Percentiles rank a stretch among this genome's conserved stretches.
Evolutionary conservation across 108 stramenopile species (phyloP).

Genomic region (Cyclotella baltica): DNA sequence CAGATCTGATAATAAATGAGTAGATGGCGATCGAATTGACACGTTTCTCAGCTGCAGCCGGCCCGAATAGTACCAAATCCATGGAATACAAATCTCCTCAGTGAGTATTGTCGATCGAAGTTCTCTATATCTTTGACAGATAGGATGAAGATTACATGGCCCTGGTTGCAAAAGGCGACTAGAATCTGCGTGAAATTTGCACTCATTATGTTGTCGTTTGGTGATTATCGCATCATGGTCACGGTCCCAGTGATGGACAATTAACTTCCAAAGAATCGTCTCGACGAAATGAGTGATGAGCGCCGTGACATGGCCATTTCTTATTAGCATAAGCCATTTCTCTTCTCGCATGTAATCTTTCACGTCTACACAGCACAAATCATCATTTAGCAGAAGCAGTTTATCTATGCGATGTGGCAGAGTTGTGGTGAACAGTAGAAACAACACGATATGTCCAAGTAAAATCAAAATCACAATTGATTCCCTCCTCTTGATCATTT

Average conservation of each 20-base stretch:
- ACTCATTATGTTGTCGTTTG: no score
- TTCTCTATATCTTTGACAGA: slow-evolving; percentile 36
- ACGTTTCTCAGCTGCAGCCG: slow-evolving; percentile 11
- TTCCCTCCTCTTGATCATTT: neutral
- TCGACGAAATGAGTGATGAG: no score
- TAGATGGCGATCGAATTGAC: slow-evolving; percentile 18
- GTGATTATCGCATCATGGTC: no score
- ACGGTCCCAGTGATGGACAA: no score
- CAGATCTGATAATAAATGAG: neutral
- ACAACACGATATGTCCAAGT: neutral
- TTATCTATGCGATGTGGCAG: slow-evolving; percentile 15
- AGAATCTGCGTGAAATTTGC: no score
- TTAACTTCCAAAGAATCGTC: no score
- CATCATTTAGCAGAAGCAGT: slow-evolving; percentile 21
- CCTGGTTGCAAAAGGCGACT: neutral
- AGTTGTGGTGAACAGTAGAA: neutral
- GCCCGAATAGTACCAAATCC: slow-evolving; percentile 44
- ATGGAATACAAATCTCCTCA: slow-evolving; percentile 23
- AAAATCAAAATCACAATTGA: neutral
- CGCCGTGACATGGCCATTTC: no score
- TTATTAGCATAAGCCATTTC: no score
- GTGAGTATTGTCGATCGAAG: slow-evolving; percentile 20
- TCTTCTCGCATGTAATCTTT: no score
- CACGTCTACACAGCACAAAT: slow-evolving; percentile 9
- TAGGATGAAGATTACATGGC: slow-evolving; percentile 7